Conservation (phyloP, 2,329 filamentous ascomycete species). For the Drechslerella dactyloides region DNA sequence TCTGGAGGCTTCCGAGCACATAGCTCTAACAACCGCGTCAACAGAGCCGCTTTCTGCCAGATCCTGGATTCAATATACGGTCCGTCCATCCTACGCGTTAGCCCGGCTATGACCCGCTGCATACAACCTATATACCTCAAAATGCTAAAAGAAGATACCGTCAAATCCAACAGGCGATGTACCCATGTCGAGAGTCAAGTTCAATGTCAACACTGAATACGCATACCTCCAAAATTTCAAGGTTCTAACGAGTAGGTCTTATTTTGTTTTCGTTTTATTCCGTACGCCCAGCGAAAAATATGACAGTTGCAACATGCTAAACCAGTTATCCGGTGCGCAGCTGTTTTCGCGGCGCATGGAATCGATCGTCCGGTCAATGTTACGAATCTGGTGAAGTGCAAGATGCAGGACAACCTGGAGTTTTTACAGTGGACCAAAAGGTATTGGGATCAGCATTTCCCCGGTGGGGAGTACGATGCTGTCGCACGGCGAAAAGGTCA, state of each 20-base stretch:
- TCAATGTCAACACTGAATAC: slow-evolving; percentile 97
- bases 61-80: slow-evolving; percentile 97
- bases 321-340: slow-evolving; percentile 60
- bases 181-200: slow-evolving; percentile 94
- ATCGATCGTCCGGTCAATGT: slow-evolving; percentile 91
- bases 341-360: slow-evolving; percentile 81
- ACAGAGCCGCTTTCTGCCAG: slow-evolving; percentile 91
- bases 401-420: slow-evolving; percentile 99
- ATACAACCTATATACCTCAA: not conserved
- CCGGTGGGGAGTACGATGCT: slow-evolving; percentile 95
- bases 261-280: not conserved
- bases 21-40: slow-evolving; percentile 42
- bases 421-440: slow-evolving; percentile 96
- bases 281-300: not conserved
- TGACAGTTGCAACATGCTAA: slow-evolving; percentile 1
- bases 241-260: slow-evolving; percentile 87
- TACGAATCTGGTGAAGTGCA: slow-evolving; percentile 90
- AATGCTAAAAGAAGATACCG: not conserved
- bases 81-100: slow-evolving; percentile 58
- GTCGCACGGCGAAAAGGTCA: slow-evolving; percentile 81
- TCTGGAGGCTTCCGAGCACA: not conserved
- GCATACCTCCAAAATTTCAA: slow-evolving; percentile 99
- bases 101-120: not conserved
- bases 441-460: slow-evolving; percentile 98
- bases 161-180: slow-evolving; percentile 70